Conservation (phyloP, 306 rosid species). For the Trifolium dubium region DNA sequence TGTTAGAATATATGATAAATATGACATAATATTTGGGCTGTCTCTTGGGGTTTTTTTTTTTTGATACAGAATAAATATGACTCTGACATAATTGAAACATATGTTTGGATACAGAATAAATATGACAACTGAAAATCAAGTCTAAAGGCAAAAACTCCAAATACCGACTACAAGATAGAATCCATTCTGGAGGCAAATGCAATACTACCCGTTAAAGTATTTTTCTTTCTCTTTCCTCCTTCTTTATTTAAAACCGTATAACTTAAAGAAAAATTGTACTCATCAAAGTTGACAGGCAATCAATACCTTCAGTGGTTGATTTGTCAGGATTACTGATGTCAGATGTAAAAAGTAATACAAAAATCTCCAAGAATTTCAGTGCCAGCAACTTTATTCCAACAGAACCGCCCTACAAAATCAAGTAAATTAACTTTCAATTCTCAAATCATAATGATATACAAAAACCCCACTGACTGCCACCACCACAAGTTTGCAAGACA, state of each 20-base stretch:
- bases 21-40: background rate
- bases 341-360: slow-evolving; percentile 75
- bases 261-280: background rate
- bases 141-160: background rate
- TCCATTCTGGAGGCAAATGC: background rate
- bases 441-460: slow-evolving; percentile 40
- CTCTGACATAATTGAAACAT: too few relatives aligned
- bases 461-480: slow-evolving; percentile 23
- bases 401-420: slow-evolving; percentile 82
- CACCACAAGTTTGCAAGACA: slow-evolving; percentile 27
- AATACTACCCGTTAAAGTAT: background rate
- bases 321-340: slow-evolving; percentile 65
- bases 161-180: too few relatives aligned
- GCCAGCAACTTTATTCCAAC: slow-evolving; percentile 77
- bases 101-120: background rate
- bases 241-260: background rate
- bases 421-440: slow-evolving; percentile 44
- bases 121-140: background rate
- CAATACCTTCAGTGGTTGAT: slow-evolving; percentile 70
- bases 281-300: slow-evolving; percentile 43
- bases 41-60: background rate
- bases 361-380: slow-evolving; percentile 87
- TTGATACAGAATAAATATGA: too few relatives aligned
- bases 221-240: slow-evolving; percentile 7
- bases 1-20: background rate